Evolutionary conservation across 805 yeast species (phyloP), one percentile per base, ranked within the genome.

Genomic region (Saturnispora kantuleensis): DNA sequence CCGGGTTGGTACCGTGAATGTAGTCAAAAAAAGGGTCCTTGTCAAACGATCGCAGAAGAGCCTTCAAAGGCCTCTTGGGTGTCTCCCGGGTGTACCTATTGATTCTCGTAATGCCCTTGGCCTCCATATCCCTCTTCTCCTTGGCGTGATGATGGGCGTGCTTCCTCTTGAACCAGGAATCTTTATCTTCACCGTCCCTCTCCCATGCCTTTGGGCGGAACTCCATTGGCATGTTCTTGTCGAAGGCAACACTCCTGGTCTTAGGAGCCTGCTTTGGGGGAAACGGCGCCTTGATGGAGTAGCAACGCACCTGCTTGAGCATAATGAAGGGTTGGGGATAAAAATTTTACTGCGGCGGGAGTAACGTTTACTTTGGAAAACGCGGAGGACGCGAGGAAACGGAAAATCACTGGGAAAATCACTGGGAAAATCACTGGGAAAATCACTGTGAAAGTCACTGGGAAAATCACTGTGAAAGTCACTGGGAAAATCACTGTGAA

Each of bases 1-100:
- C 90, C 0, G 94, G 66, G 45, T 83, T 80, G 0, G 81, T 77
- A 8, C 96, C 96, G 56, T 72, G 86, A 3, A 87, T 62, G 56
- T 80, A 81, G 56, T 87, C 95, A 40, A 71, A 61, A 31, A 77
- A 56, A 0, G 83, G 80, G 43, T 72, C 70, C 7, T 49, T 29
- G 32, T 51, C 52, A 10, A 55, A 46, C 16, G 49, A 34, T 8
- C 44, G 43, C 3, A 60, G 30, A 1, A 53, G 45, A 10, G 47
- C 32, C 30, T 50, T 51, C 39, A 54, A 43, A 6, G 47, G 39
- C 31, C 34, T 40, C n/a, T 30, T 32, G 43, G 21, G 45, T 39
- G 30, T 39, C 37, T 17, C 10, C 16, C 26, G 35, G 13, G 26
- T 21, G 26, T 21, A 31, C 12, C 28, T 36, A n/a, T 21, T 31